A percentile compares a stretch with the other conserved stretches of the same genome.
These are phyloP conservation scores for Ceratocystis cubensis DNA, from an alignment of 2,329 filamentous ascomycete genomes.

Conservation along the genomic window DNA sequence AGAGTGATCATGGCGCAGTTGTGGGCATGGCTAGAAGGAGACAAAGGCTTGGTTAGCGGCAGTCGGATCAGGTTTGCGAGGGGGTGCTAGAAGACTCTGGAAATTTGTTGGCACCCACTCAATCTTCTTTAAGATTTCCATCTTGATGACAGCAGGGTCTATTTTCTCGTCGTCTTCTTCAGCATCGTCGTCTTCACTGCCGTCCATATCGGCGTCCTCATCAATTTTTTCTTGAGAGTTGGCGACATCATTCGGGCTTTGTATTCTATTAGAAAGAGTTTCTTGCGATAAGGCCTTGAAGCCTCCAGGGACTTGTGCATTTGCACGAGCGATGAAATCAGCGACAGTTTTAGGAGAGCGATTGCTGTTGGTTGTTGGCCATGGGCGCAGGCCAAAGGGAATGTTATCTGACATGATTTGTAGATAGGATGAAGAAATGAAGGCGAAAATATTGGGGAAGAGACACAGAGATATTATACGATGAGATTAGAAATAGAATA, in stretches of 20 bases:
- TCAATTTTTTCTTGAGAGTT: constrained; percentile 28
- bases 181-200: constrained; percentile 28
- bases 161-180: constrained; percentile 31
- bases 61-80: too few relatives aligned
- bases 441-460: too few relatives aligned
- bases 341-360: constrained; percentile 50
- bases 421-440: too few relatives aligned
- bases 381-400: constrained; percentile 22
- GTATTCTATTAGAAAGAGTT: constrained; percentile 47
- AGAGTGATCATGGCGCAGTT: constrained; percentile 57
- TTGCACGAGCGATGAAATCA: constrained; percentile 67
- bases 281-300: constrained; percentile 71
- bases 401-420: constrained; percentile 15
- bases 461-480: too few relatives aligned
- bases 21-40: constrained; percentile 34
- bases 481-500: too few relatives aligned
- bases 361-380: constrained; percentile 37
- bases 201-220: constrained; percentile 36
- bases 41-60: neutral
- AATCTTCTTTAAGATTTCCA: constrained; percentile 46
- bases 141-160: constrained; percentile 38
- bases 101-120: constrained; percentile 33
- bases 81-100: too few relatives aligned
- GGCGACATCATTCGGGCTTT: constrained; percentile 27
- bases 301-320: constrained; percentile 57